Percentiles rank a stretch among this genome's conserved stretches.
These are phyloP conservation scores for Suillus subluteus DNA, from an alignment of 768 basidiomycete species.

Conservation along the genomic window DNA sequence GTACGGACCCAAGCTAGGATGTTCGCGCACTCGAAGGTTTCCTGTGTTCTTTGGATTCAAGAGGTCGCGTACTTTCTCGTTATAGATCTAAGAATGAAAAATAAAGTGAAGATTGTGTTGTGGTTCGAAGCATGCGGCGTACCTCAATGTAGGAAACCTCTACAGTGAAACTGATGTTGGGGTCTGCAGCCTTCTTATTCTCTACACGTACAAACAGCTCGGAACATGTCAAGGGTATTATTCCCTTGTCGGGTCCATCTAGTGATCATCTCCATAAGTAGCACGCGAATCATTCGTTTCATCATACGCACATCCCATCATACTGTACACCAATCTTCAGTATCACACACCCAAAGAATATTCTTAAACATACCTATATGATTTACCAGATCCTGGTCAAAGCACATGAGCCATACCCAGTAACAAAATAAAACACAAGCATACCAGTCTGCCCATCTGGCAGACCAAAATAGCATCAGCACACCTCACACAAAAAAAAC, in stretches of 20 bases:
- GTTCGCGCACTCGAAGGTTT: conserved; percentile 95
- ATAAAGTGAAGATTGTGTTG: conserved; percentile 8
- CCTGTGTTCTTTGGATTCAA: conserved; percentile 97
- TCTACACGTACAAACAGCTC: conserved; percentile 89
- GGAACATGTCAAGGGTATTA: conserved; percentile 93
- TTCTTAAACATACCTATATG: conserved; percentile 70
- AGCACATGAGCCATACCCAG: conserved; percentile 13
- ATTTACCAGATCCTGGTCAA: conserved; percentile 81
- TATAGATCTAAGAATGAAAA: conserved; percentile 70
- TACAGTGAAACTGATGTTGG: conserved; percentile 81
- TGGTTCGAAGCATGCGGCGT: conserved; percentile 18
- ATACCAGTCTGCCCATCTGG: conserved; percentile 85
- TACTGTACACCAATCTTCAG: conserved; percentile 49
- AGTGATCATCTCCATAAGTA: conserved; percentile 14
- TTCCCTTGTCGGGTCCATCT: conserved; percentile 97
- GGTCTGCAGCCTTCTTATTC: conserved; percentile 60
- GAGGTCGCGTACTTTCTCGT: conserved; percentile 97
- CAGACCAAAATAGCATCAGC: conserved; percentile 8
- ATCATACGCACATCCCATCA: conserved; percentile 87
- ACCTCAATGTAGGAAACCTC: conserved; percentile 99
- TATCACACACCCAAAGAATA: background rate
- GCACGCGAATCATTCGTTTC: conserved; percentile 11
- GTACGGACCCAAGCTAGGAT: conserved; percentile 95
- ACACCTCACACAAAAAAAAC: background rate
- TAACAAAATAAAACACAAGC: background rate